phyloP scores from a whole-genome alignment of 23 red algal genomes.

The Gracilaria vermiculophylla region DNA sequence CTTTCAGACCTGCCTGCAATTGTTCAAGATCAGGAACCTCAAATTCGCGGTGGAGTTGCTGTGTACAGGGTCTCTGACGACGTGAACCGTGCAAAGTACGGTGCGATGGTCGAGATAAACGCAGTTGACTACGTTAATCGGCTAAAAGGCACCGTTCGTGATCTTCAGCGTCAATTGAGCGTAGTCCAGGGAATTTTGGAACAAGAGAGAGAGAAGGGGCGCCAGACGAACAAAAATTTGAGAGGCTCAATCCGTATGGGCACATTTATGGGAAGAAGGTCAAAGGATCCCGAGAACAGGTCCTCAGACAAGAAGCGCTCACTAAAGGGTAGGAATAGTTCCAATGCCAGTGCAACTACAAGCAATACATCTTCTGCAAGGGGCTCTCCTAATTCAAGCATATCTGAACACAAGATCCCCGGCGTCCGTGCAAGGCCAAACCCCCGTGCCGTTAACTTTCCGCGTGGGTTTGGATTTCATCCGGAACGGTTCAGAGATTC shows the following conservation, averaged over 20 bases:
- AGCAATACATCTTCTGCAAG: conserved; percentile 12
- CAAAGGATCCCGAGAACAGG: conserved; percentile 23
- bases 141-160: conserved; percentile 23
- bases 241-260: conserved; percentile 31
- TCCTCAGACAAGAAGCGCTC: background rate
- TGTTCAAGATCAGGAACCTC: conserved; percentile 38
- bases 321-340: conserved; percentile 4
- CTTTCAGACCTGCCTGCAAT: conserved; percentile 52
- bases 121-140: conserved; percentile 44
- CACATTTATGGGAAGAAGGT: conserved; percentile 48
- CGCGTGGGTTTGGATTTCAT: conserved; percentile 4
- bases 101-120: conserved; percentile 56
- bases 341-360: background rate
- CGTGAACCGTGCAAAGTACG: conserved; percentile 9
- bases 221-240: conserved; percentile 15
- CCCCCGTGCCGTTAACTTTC: background rate
- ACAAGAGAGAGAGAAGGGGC: background rate
- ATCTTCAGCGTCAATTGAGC: conserved; percentile 19
- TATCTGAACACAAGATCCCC: background rate
- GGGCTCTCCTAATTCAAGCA: background rate
- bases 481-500: background rate
- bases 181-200: conserved; percentile 41
- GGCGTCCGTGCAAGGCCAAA: background rate
- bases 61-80: conserved; percentile 43
- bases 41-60: conserved; percentile 55